Percentiles rank a stretch among this genome's conserved stretches.
Evolutionary conservation across 305 asterid genomes (phyloP).

Genomic region (Fraxinus sp.): DNA sequence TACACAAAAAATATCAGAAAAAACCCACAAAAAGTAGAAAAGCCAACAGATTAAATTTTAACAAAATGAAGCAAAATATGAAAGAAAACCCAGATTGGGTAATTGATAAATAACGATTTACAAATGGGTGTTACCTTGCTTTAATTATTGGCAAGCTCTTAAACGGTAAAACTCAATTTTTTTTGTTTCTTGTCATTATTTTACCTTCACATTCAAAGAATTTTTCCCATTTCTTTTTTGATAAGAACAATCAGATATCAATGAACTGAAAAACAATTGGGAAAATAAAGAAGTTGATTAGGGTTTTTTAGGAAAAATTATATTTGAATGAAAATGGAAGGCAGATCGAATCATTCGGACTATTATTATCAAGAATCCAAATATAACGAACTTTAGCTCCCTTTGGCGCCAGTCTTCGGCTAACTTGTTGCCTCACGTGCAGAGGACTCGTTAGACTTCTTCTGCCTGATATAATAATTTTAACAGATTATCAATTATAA

Average conservation of each 20-base stretch:
- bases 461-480: not conserved
- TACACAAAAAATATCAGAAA: not conserved
- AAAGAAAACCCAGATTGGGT: not conserved
- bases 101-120: not conserved
- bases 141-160: not conserved
- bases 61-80: constrained; percentile 17
- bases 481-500: not conserved
- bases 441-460: not conserved
- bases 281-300: constrained; percentile 9
- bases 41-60: not conserved
- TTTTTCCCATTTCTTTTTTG: not conserved
- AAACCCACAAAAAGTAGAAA: constrained; percentile 11
- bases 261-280: not conserved
- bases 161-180: constrained; percentile 9
- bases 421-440: constrained; percentile 17
- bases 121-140: constrained; percentile 26
- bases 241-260: constrained; percentile 16
- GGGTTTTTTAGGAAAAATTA: constrained; percentile 27
- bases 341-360: constrained; percentile 34
- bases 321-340: constrained; percentile 8
- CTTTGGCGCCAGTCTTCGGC: constrained; percentile 32
- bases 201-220: not conserved
- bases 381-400: constrained; percentile 13
- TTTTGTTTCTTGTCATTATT: constrained; percentile 1
- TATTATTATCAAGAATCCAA: not conserved